phyloP scores from a whole-genome alignment of 2,329 filamentous ascomycete species.

The Blastomyces silverae region DNA sequence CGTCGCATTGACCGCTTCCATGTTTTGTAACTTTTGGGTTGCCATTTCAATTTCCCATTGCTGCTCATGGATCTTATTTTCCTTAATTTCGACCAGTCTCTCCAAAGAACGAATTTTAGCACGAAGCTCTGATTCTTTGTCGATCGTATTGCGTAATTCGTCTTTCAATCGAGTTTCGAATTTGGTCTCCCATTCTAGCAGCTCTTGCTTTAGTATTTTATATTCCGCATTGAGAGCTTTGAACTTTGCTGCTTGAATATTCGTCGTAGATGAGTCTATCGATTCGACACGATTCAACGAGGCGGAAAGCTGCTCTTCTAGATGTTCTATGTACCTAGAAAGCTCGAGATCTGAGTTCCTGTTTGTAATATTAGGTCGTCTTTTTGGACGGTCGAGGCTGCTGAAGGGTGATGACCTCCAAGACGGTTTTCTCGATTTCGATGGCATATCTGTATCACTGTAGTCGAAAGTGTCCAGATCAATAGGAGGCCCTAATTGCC shows the following conservation, averaged over 20 bases:
- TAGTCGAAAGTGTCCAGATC: constrained; percentile 12
- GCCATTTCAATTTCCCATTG: constrained; percentile 31
- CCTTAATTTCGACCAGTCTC: constrained; percentile 29
- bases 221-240: constrained; percentile 32
- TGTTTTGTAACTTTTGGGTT: constrained; percentile 30
- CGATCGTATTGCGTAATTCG: constrained; percentile 28
- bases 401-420: constrained; percentile 17
- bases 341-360: constrained; percentile 35
- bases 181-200: constrained; percentile 29
- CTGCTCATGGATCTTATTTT: constrained; percentile 29
- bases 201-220: constrained; percentile 29
- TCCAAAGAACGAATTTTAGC: constrained; percentile 31
- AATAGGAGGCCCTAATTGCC: constrained; percentile 11
- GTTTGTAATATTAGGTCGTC: constrained; percentile 18
- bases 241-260: constrained; percentile 34
- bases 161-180: constrained; percentile 33
- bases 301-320: constrained; percentile 42
- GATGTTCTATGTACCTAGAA: constrained; percentile 45
- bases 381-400: constrained; percentile 22
- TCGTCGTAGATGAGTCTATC: constrained; percentile 36
- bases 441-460: constrained; percentile 13
- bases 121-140: constrained; percentile 28
- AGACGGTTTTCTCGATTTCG: constrained; percentile 15
- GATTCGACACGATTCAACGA: constrained; percentile 37
- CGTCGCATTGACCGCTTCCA: constrained; percentile 29